Evolutionary conservation across 148 eudicot genomes (phyloP).

Genomic region (Rhododendron williamsianum): DNA sequence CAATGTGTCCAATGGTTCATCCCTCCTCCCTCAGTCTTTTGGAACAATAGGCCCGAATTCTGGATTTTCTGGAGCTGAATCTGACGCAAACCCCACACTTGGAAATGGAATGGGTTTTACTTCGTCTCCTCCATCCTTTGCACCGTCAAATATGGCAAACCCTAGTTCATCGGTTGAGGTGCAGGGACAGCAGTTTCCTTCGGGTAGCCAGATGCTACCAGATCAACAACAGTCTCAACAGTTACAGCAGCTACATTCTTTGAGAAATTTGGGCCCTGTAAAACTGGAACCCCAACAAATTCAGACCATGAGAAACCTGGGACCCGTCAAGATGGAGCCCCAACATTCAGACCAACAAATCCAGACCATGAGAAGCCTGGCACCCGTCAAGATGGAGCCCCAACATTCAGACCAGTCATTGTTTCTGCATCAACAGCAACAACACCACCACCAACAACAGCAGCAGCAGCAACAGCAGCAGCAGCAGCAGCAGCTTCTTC

Average conservation of each 20-base stretch:
- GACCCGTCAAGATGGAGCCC: slow-evolving; percentile 66
- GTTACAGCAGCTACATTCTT: slow-evolving; percentile 48
- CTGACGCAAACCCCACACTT: slow-evolving; percentile 59
- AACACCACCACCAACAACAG: slow-evolving; percentile 51
- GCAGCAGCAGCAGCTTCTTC: slow-evolving; percentile 46
- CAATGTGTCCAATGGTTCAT: slow-evolving; percentile 63
- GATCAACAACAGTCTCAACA: slow-evolving; percentile 64
- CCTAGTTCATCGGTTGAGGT: slow-evolving; percentile 45
- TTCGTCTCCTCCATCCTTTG: slow-evolving; percentile 46
- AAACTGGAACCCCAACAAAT: slow-evolving; percentile 71
- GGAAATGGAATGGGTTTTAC: slow-evolving; percentile 72
- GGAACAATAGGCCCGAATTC: slow-evolving; percentile 61
- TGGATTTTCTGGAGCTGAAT: slow-evolving; percentile 54
- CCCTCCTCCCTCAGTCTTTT: slow-evolving; percentile 71
- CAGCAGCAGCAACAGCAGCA: slow-evolving; percentile 48
- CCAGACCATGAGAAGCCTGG: slow-evolving; percentile 54
- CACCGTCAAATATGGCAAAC: slow-evolving; percentile 34
- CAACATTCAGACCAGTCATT: slow-evolving; percentile 75
- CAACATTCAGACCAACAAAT: slow-evolving; percentile 45
- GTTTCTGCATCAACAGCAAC: slow-evolving; percentile 76
- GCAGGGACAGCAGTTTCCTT: slow-evolving; percentile 50
- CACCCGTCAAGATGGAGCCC: slow-evolving; percentile 66
- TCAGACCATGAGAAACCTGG: slow-evolving; percentile 53
- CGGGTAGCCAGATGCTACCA: slow-evolving; percentile 49
- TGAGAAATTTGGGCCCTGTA: slow-evolving; percentile 60